phyloP scores from a whole-genome alignment of 2,329 filamentous ascomycete species.

The Aureobasidium sp. region DNA sequence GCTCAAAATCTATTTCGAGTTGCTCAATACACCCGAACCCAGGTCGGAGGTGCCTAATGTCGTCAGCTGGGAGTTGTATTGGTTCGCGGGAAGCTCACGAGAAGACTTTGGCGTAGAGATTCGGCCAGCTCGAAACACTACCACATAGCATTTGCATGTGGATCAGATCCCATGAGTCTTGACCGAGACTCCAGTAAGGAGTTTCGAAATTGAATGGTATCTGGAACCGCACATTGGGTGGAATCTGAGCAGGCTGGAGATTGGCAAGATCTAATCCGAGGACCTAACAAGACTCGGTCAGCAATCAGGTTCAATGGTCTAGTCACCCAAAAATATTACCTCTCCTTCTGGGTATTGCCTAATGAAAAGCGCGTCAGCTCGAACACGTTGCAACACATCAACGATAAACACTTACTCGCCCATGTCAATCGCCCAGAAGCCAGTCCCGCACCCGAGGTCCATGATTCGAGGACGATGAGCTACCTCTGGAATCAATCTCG shows the following conservation, averaged over 20 bases:
- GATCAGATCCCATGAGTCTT: slow-evolving; percentile 72
- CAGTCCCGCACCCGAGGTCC: slow-evolving; percentile 75
- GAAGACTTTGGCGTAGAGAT: slow-evolving; percentile 64
- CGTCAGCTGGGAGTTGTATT: slow-evolving; percentile 22
- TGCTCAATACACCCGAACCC: slow-evolving; percentile 74
- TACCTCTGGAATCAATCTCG: slow-evolving; percentile 11
- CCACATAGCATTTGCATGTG: slow-evolving; percentile 75
- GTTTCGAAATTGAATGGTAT: slow-evolving; percentile 70
- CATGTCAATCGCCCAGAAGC: slow-evolving; percentile 86
- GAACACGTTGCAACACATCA: background rate
- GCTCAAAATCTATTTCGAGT: slow-evolving; percentile 78
- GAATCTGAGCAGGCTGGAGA: slow-evolving; percentile 59
- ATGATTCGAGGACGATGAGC: slow-evolving; percentile 43
- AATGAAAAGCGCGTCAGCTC: background rate
- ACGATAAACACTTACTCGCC: slow-evolving; percentile 53
- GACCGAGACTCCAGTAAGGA: slow-evolving; percentile 57
- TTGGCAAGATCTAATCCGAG: slow-evolving; percentile 55
- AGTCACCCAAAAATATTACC: slow-evolving; percentile 25
- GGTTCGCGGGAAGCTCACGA: slow-evolving; percentile 41
- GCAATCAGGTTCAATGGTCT: background rate
- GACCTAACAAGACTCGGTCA: slow-evolving; percentile 35
- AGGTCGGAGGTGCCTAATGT: slow-evolving; percentile 63
- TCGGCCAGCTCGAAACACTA: slow-evolving; percentile 68
- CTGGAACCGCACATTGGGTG: slow-evolving; percentile 60
- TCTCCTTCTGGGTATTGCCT: slow-evolving; percentile 49